Evolutionary conservation across 495 filamentous ascomycete species (phyloP).

Genomic region (Aspergillus nanangensis): DNA sequence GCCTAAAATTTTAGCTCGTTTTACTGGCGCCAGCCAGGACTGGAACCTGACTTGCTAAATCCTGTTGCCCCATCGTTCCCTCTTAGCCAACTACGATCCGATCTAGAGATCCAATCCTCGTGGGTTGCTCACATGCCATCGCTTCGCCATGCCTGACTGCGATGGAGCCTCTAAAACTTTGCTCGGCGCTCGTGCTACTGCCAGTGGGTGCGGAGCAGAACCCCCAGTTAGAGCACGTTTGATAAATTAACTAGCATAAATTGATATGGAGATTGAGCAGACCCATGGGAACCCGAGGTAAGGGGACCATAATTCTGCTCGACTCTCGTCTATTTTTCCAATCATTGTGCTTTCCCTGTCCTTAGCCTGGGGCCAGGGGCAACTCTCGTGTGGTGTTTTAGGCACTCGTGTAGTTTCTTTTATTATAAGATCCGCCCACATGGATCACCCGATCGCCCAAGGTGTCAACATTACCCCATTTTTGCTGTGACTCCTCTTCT

Average conservation of each 20-base stretch:
- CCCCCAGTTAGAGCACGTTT: not conserved
- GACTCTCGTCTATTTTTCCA: conserved; percentile 2
- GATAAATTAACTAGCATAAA: conserved; percentile 1
- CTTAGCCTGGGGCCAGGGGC: conserved; percentile 2
- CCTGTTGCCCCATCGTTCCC: conserved; percentile 3
- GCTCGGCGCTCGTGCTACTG: not conserved
- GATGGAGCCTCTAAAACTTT: not conserved
- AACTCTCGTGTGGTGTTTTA: conserved; percentile 3
- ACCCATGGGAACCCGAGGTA: conserved; percentile 1
- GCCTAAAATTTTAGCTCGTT: not conserved
- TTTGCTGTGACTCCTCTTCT: not conserved
- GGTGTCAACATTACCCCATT: not conserved
- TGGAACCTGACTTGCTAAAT: conserved; percentile 1
- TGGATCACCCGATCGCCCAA: conserved; percentile 2
- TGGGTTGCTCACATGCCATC: not conserved
- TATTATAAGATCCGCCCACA: not conserved
- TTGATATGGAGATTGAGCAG: not conserved
- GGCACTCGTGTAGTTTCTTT: conserved; percentile 1
- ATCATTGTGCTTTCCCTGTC: not conserved
- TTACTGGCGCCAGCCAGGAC: not conserved
- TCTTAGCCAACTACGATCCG: conserved; percentile 5
- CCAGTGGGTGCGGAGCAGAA: not conserved
- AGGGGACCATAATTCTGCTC: not conserved
- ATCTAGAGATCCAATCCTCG: conserved; percentile 1
- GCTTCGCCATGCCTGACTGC: not conserved